Evolutionary conservation across 164 flowering plant genomes (phyloP).

Genomic region (Warburgia ugandensis): DNA sequence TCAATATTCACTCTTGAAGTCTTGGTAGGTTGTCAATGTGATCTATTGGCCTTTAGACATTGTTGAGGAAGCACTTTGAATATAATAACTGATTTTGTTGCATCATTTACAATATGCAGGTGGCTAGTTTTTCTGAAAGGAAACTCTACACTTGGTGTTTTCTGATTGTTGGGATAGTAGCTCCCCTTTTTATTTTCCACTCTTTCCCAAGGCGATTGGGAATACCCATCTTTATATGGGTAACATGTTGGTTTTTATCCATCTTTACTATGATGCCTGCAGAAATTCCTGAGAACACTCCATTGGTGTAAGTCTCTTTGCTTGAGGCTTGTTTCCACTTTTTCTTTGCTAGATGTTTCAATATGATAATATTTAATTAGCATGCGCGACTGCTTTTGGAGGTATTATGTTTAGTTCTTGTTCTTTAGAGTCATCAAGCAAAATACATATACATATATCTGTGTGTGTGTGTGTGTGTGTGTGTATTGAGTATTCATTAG

Average conservation of each 20-base stretch:
- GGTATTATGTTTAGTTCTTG: neutral
- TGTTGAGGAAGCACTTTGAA: neutral
- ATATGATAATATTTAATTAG: neutral
- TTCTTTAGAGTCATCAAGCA: too few relatives aligned
- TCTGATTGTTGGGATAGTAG: slow-evolving; percentile 48
- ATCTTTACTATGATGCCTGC: slow-evolving; percentile 91
- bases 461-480: neutral
- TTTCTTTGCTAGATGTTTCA: slow-evolving; percentile 2
- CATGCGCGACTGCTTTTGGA: neutral
- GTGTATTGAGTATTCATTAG: neutral
- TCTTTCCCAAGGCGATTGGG: slow-evolving; percentile 46
- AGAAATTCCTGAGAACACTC: slow-evolving; percentile 89
- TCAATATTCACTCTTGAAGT: slow-evolving; percentile 64
- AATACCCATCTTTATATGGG: slow-evolving; percentile 52
- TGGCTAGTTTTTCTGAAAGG: slow-evolving; percentile 84
- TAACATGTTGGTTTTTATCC: slow-evolving; percentile 77
- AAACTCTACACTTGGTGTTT: slow-evolving; percentile 82
- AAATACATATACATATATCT: too few relatives aligned
- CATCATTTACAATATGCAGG: slow-evolving; percentile 57
- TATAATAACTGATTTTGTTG: slow-evolving; percentile 1
- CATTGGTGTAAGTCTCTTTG: slow-evolving; percentile 60
- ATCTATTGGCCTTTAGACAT: neutral
- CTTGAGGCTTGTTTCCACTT: neutral
- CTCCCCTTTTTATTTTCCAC: slow-evolving; percentile 39
- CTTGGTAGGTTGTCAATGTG: slow-evolving; percentile 42